Conservation (phyloP, 139 green algal genomes). For the Ulvella scutata region DNA sequence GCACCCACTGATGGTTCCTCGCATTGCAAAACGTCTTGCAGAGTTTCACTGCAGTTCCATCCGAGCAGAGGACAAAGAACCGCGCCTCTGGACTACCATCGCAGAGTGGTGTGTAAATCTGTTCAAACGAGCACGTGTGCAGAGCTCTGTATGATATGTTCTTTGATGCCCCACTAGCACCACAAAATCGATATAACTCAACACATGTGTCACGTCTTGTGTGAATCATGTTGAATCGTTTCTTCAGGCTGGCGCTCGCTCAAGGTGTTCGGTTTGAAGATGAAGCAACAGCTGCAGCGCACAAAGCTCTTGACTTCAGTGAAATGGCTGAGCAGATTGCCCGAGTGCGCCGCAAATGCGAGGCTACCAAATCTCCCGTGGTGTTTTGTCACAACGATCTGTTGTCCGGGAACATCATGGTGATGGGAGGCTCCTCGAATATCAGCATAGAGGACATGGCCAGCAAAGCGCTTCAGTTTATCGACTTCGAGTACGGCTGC, state of each 20-base stretch:
- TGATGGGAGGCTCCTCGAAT: constrained; percentile 15
- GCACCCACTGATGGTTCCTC: constrained; percentile 16
- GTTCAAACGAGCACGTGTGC: too few species aligned
- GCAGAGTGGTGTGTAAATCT: constrained; percentile 7
- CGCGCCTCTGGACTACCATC: constrained; percentile 18
- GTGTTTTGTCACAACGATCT: constrained; percentile 86
- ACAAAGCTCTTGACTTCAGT: constrained; percentile 25
- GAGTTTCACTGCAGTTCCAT: constrained; percentile 26
- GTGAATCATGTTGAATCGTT: background rate
- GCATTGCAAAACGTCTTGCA: constrained; percentile 40
- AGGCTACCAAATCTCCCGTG: constrained; percentile 14
- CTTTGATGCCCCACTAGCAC: too few species aligned
- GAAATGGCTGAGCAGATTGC: constrained; percentile 32
- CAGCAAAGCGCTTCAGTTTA: constrained; percentile 46
- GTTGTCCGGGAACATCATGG: constrained; percentile 76
- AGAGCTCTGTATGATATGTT: too few species aligned
- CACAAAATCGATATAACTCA: too few species aligned
- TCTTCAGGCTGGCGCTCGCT: constrained; percentile 38
- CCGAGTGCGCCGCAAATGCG: constrained; percentile 23
- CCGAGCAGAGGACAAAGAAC: background rate
- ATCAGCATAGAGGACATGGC: constrained; percentile 3
- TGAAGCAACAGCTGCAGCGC: background rate
- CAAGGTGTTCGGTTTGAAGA: constrained; percentile 36
- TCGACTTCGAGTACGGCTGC: constrained; percentile 91
- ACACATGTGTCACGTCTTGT: too few species aligned